These are phyloP conservation scores for Delonix regia DNA, from an alignment of 306 rosid genomes.

Conservation along the genomic window DNA sequence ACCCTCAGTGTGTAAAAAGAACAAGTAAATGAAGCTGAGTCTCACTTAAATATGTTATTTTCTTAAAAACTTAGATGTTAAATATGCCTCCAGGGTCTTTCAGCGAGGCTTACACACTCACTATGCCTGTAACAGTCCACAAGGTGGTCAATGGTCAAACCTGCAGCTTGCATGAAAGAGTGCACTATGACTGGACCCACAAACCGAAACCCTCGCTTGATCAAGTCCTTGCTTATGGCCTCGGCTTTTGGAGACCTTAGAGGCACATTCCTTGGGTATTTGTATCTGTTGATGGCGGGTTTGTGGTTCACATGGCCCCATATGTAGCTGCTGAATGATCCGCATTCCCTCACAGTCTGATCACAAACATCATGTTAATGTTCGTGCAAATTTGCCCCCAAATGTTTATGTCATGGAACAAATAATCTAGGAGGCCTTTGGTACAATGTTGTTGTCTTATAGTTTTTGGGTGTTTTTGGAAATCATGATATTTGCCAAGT, in stretches of 20 bases:
- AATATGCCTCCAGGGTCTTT: conserved; percentile 99
- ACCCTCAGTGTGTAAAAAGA: neutral
- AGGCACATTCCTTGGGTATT: conserved; percentile 85
- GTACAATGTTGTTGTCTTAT: too few species aligned
- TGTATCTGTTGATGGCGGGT: conserved; percentile 77
- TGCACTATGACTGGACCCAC: conserved; percentile 94
- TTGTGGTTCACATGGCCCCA: conserved; percentile 88
- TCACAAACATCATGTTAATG: neutral
- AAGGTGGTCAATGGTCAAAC: conserved; percentile 89
- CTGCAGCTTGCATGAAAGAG: conserved; percentile 98
- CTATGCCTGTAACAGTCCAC: conserved; percentile 78
- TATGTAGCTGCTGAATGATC: conserved; percentile 89
- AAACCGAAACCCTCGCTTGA: conserved; percentile 75
- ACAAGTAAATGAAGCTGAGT: neutral
- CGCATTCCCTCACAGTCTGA: conserved; percentile 80
- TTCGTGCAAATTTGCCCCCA: neutral
- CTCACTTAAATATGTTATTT: neutral
- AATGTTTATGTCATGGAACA: neutral
- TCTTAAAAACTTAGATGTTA: neutral
- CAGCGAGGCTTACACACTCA: conserved; percentile 92
- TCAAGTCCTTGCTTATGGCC: conserved; percentile 82
- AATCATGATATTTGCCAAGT: too few species aligned
- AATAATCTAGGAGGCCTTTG: neutral
- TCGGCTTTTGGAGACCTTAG: conserved; percentile 90
- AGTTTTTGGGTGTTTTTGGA: too few species aligned